Base-by-base conservation (phyloP, 2,329 filamentous ascomycete species). In the Aspergillus sojae region DNA sequence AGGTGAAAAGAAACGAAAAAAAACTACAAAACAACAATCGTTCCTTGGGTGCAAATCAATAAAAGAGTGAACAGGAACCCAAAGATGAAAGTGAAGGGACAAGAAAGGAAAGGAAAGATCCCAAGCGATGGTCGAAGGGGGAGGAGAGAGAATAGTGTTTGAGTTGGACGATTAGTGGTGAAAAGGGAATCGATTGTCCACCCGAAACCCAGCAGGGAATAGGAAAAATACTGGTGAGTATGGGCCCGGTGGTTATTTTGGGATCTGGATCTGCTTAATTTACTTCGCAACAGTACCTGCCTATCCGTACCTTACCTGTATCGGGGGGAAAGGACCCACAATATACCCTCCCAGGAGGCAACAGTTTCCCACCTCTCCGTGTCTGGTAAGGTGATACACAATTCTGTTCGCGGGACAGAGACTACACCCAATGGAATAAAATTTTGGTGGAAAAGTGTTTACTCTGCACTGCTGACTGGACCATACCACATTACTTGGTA, bases 231-330 rank as follows among this genome's bases (percentile, higher is more conserved):
- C 64, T 65, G 70, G 65, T 65, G 67, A 62, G 57, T 43, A 45
- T 65, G 65, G 62, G 55, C 62, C 48, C 4, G 62, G 70, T 71
- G 69, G 68, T 72, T 74, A 74, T 74, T 74, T 74, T 74, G 71
- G 71, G 71, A 67, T 65, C 65, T 66, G 64, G 61, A 67, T 65
- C 62, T 67, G 61, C 64, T 63, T 23, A 69, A 68, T 64, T 69
- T 67, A 67, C 60, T 62, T 52, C 56, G 57, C 57, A 34, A 62
- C 57, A 34, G 60, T 62, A 60, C 50, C 58, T 57, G 64, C 57
- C 57, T 61, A 56, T 58, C 56, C 57, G 61, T 58, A 52, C 54
- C 61, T 64, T 60, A 60, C 56, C 58, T 61, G 48, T 59, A 55
- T 63, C 21, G 34, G 57, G 23, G n/a, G 32, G n/a, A 58, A 39